Base-by-base conservation (phyloP, 2,329 filamentous ascomycete genomes). In the Phialocephala subalpina region DNA sequence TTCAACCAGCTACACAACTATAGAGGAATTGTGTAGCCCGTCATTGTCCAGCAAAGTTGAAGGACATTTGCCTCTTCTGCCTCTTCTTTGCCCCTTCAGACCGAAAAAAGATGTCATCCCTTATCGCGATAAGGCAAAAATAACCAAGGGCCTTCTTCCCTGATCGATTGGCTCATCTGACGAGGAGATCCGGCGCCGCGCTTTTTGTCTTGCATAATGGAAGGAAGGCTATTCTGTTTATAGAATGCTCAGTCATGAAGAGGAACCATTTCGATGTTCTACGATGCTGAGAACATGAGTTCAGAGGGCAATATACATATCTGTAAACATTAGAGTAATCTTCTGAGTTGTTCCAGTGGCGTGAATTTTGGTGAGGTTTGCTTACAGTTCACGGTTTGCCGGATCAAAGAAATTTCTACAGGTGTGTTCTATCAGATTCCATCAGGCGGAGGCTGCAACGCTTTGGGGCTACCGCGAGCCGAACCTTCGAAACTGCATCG, bases 121-220 rank as follows among this genome's bases (percentile, higher is more conserved):
- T 53, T 53, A 53, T 53, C 49, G 49, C 49, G 49, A 53, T 53
- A 53, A 53, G 49, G 16, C 22, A 53, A 12, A 14, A n/a, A 16
- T n/a, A 33, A 33, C 29, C 9, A 33, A 33, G 29, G 29, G 29
- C 9, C 29, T 5, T 33, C 29, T 5, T 33, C 12, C 40, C 14
- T 16, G 12, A 6, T 20, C n/a, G 5, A 49, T 49, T 49, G 45
- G 45, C n/a, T 49, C 22, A 9, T 49, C 45, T 49, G 11, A 49
- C 45, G 45, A 49, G 45, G 45, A 22, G 45, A 22, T 22, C 18
- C 8, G 6, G 45, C n/a, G n/a, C n/a, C n/a, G n/a, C 45, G 40
- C 12, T 18, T n/a, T 42, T 4, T 9, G 40, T 42, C 40, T 42
- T 42, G 40, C 40, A 42, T 42, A 18, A 18, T 16, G n/a, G 16